Percentiles rank a stretch among this genome's conserved stretches.
phyloP scores from a whole-genome alignment of 441 rosid species.

The Pelargonium fulgidum region DNA sequence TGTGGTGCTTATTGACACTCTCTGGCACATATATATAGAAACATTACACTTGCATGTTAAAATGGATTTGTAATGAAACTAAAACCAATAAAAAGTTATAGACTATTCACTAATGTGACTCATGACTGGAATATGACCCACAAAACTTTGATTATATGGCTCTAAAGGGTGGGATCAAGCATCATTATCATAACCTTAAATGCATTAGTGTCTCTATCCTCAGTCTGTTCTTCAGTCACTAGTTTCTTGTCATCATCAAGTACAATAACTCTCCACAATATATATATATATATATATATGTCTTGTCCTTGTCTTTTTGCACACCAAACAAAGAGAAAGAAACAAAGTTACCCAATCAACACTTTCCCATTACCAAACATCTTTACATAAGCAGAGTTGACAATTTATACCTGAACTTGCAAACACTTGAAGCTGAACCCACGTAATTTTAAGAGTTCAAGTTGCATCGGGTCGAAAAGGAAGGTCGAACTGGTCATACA shows the following conservation, averaged over 20 bases:
- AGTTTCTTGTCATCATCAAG: conserved; percentile 3
- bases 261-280: neutral
- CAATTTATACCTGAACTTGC: too few relatives aligned
- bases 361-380: neutral
- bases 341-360: conserved; percentile 2
- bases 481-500: too few relatives aligned
- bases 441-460: too few relatives aligned
- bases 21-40: neutral
- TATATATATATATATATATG: neutral
- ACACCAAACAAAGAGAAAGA: conserved; percentile 4
- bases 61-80: too few relatives aligned
- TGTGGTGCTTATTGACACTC: neutral
- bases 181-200: neutral
- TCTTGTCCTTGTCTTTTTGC: conserved; percentile 8
- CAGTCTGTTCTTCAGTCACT: conserved; percentile 3
- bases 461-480: too few relatives aligned
- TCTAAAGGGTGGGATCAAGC: conserved; percentile 5
- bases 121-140: neutral
- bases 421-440: too few relatives aligned
- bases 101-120: neutral
- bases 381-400: neutral
- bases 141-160: neutral
- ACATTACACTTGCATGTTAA: too few relatives aligned
- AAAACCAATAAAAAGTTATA: too few relatives aligned
- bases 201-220: neutral